These are phyloP conservation scores for Hemileccinum hortonii DNA, from an alignment of 1,284 basidiomycete species.

Conservation along the genomic window DNA sequence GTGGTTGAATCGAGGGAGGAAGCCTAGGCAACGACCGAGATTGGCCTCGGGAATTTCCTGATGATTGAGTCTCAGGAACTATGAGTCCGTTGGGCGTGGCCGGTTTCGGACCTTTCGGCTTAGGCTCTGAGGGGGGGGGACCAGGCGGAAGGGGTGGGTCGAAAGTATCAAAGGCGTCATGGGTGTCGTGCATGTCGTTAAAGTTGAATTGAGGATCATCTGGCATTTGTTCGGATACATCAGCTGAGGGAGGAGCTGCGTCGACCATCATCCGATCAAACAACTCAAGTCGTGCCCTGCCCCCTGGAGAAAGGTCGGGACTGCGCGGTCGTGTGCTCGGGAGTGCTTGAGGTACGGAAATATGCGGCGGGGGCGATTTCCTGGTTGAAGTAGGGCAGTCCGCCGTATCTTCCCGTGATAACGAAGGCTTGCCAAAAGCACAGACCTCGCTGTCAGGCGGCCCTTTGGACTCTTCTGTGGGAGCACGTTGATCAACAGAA, in stretches of 20 bases:
- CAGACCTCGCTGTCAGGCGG: not conserved
- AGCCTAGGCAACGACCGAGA: slow-evolving; percentile 4
- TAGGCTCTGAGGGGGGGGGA: slow-evolving; percentile 6
- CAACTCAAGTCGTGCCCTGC: slow-evolving; percentile 27
- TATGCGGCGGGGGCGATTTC: not conserved
- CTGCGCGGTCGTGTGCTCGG: not conserved
- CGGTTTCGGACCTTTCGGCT: not conserved
- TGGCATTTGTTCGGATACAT: not conserved
- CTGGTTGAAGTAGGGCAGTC: not conserved
- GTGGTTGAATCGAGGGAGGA: not conserved
- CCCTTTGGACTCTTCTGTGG: not conserved
- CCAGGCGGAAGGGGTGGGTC: slow-evolving; percentile 5
- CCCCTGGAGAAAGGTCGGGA: slow-evolving; percentile 27
- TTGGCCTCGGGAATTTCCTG: slow-evolving; percentile 21
- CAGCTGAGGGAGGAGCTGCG: not conserved
- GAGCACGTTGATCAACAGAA: not conserved
- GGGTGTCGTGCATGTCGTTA: not conserved
- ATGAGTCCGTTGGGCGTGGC: slow-evolving; percentile 23
- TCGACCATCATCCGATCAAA: slow-evolving; percentile 25
- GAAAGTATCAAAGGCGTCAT: not conserved
- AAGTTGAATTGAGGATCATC: slow-evolving; percentile 5
- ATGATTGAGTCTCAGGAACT: slow-evolving; percentile 40
- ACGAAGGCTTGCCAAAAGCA: not conserved
- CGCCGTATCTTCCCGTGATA: not conserved
- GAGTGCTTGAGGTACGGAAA: slow-evolving; percentile 1